A percentile compares a stretch with the other conserved stretches of the same genome.
Conservation (phyloP, 345 rosid species). For the Camelina laxa region DNA sequence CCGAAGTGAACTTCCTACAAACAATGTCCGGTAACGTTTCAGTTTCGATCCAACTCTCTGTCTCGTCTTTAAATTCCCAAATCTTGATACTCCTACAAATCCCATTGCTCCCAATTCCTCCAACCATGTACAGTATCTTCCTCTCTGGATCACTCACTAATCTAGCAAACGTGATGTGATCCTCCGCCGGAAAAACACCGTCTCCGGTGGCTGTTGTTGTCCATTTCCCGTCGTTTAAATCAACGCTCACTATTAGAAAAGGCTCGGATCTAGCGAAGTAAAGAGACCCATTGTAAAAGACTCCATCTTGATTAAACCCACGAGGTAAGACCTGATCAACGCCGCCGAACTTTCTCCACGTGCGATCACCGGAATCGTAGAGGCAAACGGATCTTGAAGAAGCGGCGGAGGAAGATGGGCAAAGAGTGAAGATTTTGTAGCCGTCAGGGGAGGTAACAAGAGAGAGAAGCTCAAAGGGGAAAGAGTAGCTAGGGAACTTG, state of each 20-base stretch:
- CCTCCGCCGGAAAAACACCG: slow-evolving; percentile 47
- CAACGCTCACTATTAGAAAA: slow-evolving; percentile 55
- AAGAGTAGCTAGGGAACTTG: slow-evolving; percentile 66
- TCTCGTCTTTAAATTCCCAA: slow-evolving; percentile 58
- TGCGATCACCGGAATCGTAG: slow-evolving; percentile 57
- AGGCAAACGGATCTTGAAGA: slow-evolving; percentile 50
- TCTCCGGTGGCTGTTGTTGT: slow-evolving; percentile 38
- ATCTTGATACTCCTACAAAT: slow-evolving; percentile 73
- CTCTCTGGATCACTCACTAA: slow-evolving; percentile 58
- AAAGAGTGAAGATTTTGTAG: slow-evolving; percentile 67
- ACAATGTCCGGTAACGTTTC: slow-evolving; percentile 75
- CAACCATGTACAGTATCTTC: slow-evolving; percentile 67
- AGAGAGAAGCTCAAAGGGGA: slow-evolving; percentile 63
- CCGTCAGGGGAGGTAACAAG: slow-evolving; percentile 57
- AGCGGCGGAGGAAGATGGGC: slow-evolving; percentile 44
- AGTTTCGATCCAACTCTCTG: slow-evolving; percentile 58
- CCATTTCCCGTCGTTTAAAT: slow-evolving; percentile 58
- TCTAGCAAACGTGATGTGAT: slow-evolving; percentile 66
- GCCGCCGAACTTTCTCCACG: slow-evolving; percentile 59
- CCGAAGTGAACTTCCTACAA: slow-evolving; percentile 79
- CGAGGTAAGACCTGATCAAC: slow-evolving; percentile 50
- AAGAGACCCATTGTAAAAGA: slow-evolving; percentile 55
- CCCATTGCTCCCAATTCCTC: slow-evolving; percentile 82
- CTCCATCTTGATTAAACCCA: slow-evolving; percentile 65
- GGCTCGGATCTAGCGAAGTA: slow-evolving; percentile 73